Evolutionary conservation across 805 yeast species (phyloP).

Genomic region (Wickerhamiella lipophila): DNA sequence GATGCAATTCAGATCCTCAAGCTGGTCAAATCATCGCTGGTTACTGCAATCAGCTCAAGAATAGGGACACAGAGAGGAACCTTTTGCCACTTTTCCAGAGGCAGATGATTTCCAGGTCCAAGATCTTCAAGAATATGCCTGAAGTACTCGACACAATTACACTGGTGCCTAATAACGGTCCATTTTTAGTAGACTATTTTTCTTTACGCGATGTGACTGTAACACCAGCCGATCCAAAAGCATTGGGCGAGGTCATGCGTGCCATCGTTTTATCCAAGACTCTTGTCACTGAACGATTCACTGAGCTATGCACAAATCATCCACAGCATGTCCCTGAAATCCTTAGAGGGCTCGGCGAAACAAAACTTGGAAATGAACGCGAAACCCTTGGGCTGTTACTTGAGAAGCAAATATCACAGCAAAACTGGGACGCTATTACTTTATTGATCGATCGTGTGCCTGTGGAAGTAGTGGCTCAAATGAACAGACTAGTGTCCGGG

Average conservation of each 20-base stretch:
- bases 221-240: not conserved
- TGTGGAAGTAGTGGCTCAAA: not conserved
- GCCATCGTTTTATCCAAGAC: conserved; percentile 9
- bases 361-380: not conserved
- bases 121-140: conserved; percentile 4
- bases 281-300: conserved; percentile 12
- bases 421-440: conserved; percentile 2
- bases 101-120: not conserved
- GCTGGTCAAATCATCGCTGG: conserved; percentile 5
- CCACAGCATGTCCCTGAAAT: conserved; percentile 10
- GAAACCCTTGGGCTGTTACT: not conserved
- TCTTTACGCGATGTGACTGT: not conserved
- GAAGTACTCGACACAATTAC: not conserved
- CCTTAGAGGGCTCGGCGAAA: conserved; percentile 1
- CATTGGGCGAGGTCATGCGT: not conserved
- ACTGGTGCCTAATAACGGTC: not conserved
- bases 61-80: not conserved
- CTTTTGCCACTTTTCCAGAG: not conserved
- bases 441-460: not conserved
- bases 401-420: not conserved
- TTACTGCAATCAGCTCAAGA: not conserved
- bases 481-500: not conserved
- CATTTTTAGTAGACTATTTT: conserved; percentile 4
- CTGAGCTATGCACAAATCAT: not conserved
- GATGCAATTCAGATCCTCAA: not conserved